Evolutionary conservation across 176 grass and related monocot genomes (phyloP).

Genomic region (Puya raimondii): DNA sequence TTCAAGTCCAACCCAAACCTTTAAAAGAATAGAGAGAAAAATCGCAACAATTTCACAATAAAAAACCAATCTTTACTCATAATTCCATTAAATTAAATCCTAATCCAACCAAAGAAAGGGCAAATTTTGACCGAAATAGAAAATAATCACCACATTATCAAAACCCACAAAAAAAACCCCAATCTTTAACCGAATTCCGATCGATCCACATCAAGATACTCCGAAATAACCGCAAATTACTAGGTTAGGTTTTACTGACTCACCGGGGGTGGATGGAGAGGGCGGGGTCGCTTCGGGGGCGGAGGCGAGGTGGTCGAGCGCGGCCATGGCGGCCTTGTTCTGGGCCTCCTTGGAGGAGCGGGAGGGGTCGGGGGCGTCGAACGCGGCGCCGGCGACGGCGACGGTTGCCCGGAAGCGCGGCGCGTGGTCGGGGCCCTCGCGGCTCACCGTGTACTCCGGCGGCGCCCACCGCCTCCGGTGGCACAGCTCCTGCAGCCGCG

Average conservation of each 20-base stretch:
- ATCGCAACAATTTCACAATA: background rate
- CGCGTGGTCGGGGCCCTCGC: constrained; percentile 25
- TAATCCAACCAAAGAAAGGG: background rate
- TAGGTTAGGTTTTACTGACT: constrained; percentile 17
- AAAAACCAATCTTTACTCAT: background rate
- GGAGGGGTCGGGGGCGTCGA: constrained; percentile 34
- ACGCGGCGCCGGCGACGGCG: constrained; percentile 41
- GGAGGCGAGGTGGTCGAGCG: constrained; percentile 37
- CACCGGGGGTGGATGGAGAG: background rate
- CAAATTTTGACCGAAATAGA: background rate
- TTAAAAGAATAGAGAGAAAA: background rate
- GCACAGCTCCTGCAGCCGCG: constrained; percentile 57
- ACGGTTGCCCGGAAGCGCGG: constrained; percentile 47
- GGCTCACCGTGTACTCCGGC: constrained; percentile 36
- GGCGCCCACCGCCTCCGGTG: constrained; percentile 46
- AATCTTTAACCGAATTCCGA: background rate
- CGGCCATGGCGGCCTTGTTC: constrained; percentile 53
- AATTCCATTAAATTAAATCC: background rate
- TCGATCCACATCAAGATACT: background rate
- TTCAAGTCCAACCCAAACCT: no score
- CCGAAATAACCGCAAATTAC: background rate
- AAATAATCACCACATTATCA: background rate
- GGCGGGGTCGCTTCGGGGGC: constrained; percentile 7
- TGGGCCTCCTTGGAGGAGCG: constrained; percentile 50
- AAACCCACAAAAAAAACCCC: background rate